Conservation (phyloP, 257 asterid species). For the Solanum chiquidenum region DNA sequence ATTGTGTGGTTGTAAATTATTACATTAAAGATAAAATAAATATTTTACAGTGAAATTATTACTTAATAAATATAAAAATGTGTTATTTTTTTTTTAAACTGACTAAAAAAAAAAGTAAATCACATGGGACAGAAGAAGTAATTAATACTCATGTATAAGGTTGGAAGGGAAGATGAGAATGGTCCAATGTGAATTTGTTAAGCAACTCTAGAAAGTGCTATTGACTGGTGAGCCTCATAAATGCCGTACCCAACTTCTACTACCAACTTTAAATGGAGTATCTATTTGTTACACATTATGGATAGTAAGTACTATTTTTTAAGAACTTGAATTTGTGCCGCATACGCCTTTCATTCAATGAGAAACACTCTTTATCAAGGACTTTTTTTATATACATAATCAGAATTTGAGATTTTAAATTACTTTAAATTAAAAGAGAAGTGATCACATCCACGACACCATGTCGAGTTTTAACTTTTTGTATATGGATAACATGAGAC, state of each 20-base stretch:
- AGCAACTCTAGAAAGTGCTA: neutral
- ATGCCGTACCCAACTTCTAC: neutral
- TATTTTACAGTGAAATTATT: too few species aligned
- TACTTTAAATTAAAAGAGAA: too few species aligned
- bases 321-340: neutral
- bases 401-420: too few species aligned
- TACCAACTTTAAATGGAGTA: neutral
- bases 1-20: too few species aligned
- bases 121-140: too few species aligned
- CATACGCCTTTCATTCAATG: neutral
- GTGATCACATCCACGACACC: too few species aligned
- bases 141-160: neutral
- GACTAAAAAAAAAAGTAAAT: too few species aligned
- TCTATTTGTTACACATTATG: neutral
- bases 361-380: too few species aligned
- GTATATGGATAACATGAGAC: neutral
- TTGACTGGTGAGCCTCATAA: neutral
- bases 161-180: neutral
- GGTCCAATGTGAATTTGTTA: neutral
- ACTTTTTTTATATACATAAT: too few species aligned
- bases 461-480: neutral
- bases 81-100: too few species aligned
- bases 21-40: too few species aligned
- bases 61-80: too few species aligned
- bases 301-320: neutral